phyloP scores from a whole-genome alignment of 257 asterid genomes.

The Voacanga thouarsii region DNA sequence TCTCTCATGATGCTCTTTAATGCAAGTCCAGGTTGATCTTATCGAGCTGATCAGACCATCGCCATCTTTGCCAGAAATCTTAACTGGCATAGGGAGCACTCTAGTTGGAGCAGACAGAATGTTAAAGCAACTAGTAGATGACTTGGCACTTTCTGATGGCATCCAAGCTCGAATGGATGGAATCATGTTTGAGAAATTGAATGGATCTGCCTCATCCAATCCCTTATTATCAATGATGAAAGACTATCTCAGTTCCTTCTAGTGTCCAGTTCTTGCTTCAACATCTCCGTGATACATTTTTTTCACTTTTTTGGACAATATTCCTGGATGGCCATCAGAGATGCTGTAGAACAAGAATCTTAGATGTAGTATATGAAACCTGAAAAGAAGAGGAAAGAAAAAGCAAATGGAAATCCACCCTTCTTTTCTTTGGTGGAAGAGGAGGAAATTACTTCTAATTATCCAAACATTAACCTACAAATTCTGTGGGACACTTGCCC shows the following conservation, averaged over 20 bases:
- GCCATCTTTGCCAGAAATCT: slow-evolving; percentile 55
- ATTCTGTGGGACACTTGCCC: too few species aligned
- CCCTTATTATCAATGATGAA: slow-evolving; percentile 43
- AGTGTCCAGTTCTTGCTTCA: neutral
- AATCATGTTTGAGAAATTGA: slow-evolving; percentile 55
- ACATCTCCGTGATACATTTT: neutral
- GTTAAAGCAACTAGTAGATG: slow-evolving; percentile 47
- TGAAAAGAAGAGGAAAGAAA: neutral
- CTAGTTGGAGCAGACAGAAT: slow-evolving; percentile 55
- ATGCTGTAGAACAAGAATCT: neutral
- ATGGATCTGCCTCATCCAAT: slow-evolving; percentile 46
- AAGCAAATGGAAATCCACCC: neutral
- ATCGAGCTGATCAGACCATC: slow-evolving; percentile 85
- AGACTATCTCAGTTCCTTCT: slow-evolving; percentile 51
- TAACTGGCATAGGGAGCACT: slow-evolving; percentile 56
- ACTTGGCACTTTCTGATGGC: slow-evolving; percentile 51
- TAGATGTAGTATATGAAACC: neutral
- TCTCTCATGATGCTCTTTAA: slow-evolving; percentile 7
- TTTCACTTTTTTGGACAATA: neutral
- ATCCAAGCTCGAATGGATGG: slow-evolving; percentile 90
- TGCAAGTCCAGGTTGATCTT: slow-evolving; percentile 56
- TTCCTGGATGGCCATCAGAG: neutral
- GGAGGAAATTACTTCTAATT: neutral
- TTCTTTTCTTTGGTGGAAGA: neutral
- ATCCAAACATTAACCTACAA: too few species aligned